Percentiles rank a stretch among this genome's conserved stretches.
Evolutionary conservation across 2,329 filamentous ascomycete species (phyloP).

Genomic region (Orbilia brochopaga): DNA sequence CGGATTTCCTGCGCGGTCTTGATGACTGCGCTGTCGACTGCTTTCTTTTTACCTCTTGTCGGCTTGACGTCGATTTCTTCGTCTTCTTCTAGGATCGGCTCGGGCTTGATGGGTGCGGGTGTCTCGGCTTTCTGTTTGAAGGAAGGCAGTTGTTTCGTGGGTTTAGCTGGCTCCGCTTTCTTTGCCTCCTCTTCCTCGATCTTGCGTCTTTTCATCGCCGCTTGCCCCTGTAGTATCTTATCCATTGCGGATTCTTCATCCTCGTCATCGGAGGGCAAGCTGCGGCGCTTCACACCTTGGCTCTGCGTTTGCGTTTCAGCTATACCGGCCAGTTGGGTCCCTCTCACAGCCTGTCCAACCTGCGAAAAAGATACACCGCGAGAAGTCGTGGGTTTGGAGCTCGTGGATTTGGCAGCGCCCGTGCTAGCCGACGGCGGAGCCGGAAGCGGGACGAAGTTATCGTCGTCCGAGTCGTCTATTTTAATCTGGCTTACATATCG

Average conservation of each 20-base stretch:
- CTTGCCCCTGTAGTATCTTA: constrained; percentile 75
- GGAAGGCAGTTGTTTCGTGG: constrained; percentile 31
- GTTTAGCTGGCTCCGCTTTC: constrained; percentile 14
- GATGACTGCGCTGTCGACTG: constrained; percentile 62
- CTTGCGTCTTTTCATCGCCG: constrained; percentile 78
- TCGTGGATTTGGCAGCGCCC: background rate
- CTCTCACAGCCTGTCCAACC: constrained; percentile 1
- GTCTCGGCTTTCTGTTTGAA: constrained; percentile 20
- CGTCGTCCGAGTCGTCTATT: constrained; percentile 46
- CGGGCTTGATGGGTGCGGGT: constrained; percentile 20
- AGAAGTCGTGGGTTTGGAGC: constrained; percentile 1
- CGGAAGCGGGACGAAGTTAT: constrained; percentile 38
- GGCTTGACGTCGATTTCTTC: constrained; percentile 52
- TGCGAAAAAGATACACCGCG: constrained; percentile 56
- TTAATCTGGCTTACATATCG: constrained; percentile 48
- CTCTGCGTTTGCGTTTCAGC: constrained; percentile 26
- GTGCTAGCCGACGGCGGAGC: constrained; percentile 17
- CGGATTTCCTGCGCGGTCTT: constrained; percentile 68
- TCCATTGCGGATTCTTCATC: constrained; percentile 65
- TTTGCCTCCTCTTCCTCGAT: constrained; percentile 65
- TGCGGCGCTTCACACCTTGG: constrained; percentile 24
- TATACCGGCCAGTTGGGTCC: constrained; percentile 33
- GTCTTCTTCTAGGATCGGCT: constrained; percentile 28
- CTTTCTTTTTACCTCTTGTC: constrained; percentile 61
- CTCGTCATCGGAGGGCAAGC: constrained; percentile 53